These are phyloP conservation scores for Pyrenula aspistea DNA, from an alignment of 495 filamentous ascomycete species.

Conservation along the genomic window DNA sequence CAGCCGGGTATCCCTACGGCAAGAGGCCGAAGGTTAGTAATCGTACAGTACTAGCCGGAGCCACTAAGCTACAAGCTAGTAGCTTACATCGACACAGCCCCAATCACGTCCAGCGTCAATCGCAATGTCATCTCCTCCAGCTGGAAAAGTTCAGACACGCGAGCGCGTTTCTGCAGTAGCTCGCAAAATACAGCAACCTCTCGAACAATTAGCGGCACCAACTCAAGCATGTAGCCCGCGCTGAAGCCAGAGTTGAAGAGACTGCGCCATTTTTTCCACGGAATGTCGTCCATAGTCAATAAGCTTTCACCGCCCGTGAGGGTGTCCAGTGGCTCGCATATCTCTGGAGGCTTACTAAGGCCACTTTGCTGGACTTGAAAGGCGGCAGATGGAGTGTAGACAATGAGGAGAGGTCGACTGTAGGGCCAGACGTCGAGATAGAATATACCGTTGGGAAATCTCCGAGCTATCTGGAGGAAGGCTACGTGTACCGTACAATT, in stretches of 20 bases:
- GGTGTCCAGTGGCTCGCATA: not conserved
- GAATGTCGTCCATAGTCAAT: not conserved
- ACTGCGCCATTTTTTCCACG: not conserved
- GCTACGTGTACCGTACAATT: too few species aligned
- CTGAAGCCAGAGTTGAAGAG: not conserved
- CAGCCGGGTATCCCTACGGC: not conserved
- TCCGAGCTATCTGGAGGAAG: too few species aligned
- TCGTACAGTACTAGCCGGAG: too few species aligned
- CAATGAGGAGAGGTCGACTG: not conserved
- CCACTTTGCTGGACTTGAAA: not conserved
- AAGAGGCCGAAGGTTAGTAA: not conserved
- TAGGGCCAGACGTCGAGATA: not conserved
- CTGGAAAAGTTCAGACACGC: conserved; percentile 12
- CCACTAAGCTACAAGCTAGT: not conserved
- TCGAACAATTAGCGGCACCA: not conserved
- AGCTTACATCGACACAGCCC: conserved; percentile 14
- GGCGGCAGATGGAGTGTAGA: not conserved
- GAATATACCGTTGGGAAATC: too few species aligned
- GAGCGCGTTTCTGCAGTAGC: not conserved
- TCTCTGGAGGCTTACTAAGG: not conserved
- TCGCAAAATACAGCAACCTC: not conserved
- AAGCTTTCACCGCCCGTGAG: not conserved
- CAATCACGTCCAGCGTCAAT: conserved; percentile 32
- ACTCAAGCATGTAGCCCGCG: not conserved
- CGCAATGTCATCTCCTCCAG: conserved; percentile 19